Base-by-base conservation (phyloP, 1,284 basidiomycete species). In the Omphalotus olearius region DNA sequence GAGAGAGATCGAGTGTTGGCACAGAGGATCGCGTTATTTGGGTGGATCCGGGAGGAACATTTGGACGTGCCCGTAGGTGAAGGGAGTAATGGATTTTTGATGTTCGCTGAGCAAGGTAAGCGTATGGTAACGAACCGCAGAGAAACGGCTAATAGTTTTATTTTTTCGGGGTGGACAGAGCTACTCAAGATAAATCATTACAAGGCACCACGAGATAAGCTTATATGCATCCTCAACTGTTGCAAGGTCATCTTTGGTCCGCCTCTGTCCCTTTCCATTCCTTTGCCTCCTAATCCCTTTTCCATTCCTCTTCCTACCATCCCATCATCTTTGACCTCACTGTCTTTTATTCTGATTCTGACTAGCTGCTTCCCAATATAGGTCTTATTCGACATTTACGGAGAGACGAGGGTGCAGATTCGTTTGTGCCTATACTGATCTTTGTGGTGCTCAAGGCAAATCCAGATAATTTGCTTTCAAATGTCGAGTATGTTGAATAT, bases 211-310 rank as follows among this genome's bases (percentile, higher is more conserved):
- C 78, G 96, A 43, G 96, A 99, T 71, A 99, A 99, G 72, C 76
- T 98, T 56, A 99, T 99, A 55, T 99, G 97, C 70, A 90, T 99
- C 44, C 74, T 99, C 45, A 99, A 99, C 65, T 92, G 86, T 70
- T 99, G 95, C 83, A 99, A 99, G 75, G 94, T 99, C 69, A 98
- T 99, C 64, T 99, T 98, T 66, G 96, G 96, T 93, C 60, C 57
- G 85, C 65, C 40, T 55, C 41, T 13, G 30, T 33, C 30, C 30
- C 30, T 33, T 33, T 44, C 18, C 36, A 48, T 53, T n/a, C 50
- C 51, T 28, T 50, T 51, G 52, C 41, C 51, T 55, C 55, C 23
- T 23, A 23, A 37, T 47, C 6, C 50, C 50, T 52, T 43, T 55
- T 38, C 25, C 26, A 35, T n/a, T 56, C 51, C 55, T n/a, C 51